Percentiles rank a stretch among this genome's conserved stretches.
phyloP scores from a whole-genome alignment of 169 alveolate genomes.

The Eimeria necatrix region DNA sequence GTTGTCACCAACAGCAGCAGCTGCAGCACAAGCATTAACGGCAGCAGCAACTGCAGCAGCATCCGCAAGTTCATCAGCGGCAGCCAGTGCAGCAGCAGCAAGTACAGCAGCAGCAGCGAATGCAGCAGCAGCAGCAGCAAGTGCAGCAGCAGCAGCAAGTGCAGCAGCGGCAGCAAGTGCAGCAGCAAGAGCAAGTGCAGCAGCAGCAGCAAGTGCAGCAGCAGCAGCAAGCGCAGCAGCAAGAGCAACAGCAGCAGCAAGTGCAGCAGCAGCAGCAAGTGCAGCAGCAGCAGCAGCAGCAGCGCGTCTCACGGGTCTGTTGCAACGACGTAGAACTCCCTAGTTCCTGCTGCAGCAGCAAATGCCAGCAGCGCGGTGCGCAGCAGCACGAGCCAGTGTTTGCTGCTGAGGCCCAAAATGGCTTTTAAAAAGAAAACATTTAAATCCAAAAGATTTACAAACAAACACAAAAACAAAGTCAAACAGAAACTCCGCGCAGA shows the following conservation, averaged over 20 bases:
- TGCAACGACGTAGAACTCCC: conserved; percentile 65
- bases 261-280: neutral
- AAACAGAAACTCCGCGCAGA: conserved; percentile 18
- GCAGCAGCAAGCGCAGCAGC: neutral
- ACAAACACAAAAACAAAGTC: conserved; percentile 43
- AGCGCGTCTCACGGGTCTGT: neutral
- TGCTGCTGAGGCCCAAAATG: conserved; percentile 88
- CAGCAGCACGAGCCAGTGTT: conserved; percentile 87
- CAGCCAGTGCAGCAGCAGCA: neutral
- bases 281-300: neutral
- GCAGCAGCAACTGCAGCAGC: no score
- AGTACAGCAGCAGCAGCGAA: neutral
- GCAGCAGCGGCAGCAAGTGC: neutral
- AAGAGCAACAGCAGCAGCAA: conserved; percentile 27
- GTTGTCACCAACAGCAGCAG: no score
- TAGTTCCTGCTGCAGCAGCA: conserved; percentile 65
- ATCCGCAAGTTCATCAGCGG: neutral
- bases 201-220: neutral
- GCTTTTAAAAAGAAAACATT: conserved; percentile 88
- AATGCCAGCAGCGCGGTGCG: conserved; percentile 89
- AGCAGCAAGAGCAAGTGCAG: neutral
- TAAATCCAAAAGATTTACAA: conserved; percentile 54
- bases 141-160: conserved; percentile 14
- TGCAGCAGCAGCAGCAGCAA: conserved; percentile 20
- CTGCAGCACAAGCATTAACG: no score